Evolutionary conservation across 192 early-diverging fungal species (phyloP).

Genomic region (Borealophlyctis nickersoniae): DNA sequence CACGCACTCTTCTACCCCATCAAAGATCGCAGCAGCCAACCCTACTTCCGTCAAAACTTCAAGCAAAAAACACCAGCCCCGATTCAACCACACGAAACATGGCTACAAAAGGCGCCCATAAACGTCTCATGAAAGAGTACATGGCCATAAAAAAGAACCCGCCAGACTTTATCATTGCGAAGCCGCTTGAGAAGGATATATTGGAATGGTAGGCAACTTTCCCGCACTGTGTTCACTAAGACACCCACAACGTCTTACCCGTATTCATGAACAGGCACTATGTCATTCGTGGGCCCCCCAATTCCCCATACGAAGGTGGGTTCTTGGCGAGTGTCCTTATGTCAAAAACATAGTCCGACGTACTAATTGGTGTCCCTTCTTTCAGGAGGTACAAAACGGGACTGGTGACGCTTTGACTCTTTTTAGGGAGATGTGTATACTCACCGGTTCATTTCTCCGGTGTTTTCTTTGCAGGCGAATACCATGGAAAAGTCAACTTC

Average conservation of each 20-base stretch:
- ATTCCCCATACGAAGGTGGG: constrained; percentile 75
- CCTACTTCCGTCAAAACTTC: too few species aligned
- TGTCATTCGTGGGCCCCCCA: constrained; percentile 92
- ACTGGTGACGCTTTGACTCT: too few species aligned
- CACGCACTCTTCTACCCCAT: too few species aligned
- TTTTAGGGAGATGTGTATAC: too few species aligned
- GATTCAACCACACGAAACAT: too few species aligned
- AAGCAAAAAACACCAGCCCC: too few species aligned
- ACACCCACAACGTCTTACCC: constrained; percentile 3
- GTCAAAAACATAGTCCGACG: too few species aligned
- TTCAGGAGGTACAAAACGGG: too few species aligned
- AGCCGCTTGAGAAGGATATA: constrained; percentile 91
- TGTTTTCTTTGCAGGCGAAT: constrained; percentile 70
- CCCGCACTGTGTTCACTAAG: not conserved
- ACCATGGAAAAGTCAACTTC: constrained; percentile 90
- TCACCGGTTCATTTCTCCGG: too few species aligned
- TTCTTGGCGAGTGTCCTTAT: not conserved
- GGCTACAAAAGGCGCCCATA: constrained; percentile 46
- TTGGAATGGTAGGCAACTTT: constrained; percentile 77
- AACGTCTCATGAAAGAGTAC: constrained; percentile 53
- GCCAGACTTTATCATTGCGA: constrained; percentile 83
- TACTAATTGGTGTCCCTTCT: too few species aligned
- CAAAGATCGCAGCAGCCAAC: too few species aligned
- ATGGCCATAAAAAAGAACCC: constrained; percentile 52
- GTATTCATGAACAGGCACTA: constrained; percentile 91